Evolutionary conservation across 2,329 filamentous ascomycete species (phyloP), one percentile per base, ranked within the genome.

Genomic region (Cytospora piceicola): DNA sequence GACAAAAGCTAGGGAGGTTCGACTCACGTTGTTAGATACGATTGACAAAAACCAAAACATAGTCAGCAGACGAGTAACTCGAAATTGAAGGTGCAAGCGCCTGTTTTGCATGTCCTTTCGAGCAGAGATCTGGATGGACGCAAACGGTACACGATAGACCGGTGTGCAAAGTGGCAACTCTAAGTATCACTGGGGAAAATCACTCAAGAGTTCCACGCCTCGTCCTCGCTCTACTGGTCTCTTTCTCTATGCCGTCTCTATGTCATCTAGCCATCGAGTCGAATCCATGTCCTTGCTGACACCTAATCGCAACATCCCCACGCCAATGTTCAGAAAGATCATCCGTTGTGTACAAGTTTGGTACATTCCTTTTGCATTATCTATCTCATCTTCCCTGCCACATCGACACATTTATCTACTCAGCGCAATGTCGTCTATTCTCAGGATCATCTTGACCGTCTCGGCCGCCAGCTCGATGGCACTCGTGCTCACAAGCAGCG

Each of bases 391-490:
- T n/a, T 49, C 46, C 46, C n/a, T 49, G n/a, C n/a, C 11, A 12
- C 46, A 24, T 14, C 46, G 24, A 22, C n/a, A 12, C 59, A n/a
- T 20, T 74, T 85, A 88, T 79, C 86, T 82, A 73, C 82, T 87
- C 76, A 89, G 78, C 58, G 85, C 85, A 78, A 89, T 88, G 74
- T 89, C 86, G 75, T 89, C 86, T 79, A 89, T 88, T 76, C 86
- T 84, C 74, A 89, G 77, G 75, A 89, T 88, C 93, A 97, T 95
- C 88, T 98, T 99, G 73, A 98, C 95, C 68, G 95, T 99, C 85
- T 99, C 95, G 9, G 94, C 94, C 34, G 95, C 95, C 78, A 99
- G 80, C 83, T 99, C 94, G 73, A 99, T 95, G 29, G 95, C 93
- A 78, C 94, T 98, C 65, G 95, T 99, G 85, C 93, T 97, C 69